Conservation (phyloP, 2,329 filamentous ascomycete genomes). For the Cytospora leucostoma region DNA sequence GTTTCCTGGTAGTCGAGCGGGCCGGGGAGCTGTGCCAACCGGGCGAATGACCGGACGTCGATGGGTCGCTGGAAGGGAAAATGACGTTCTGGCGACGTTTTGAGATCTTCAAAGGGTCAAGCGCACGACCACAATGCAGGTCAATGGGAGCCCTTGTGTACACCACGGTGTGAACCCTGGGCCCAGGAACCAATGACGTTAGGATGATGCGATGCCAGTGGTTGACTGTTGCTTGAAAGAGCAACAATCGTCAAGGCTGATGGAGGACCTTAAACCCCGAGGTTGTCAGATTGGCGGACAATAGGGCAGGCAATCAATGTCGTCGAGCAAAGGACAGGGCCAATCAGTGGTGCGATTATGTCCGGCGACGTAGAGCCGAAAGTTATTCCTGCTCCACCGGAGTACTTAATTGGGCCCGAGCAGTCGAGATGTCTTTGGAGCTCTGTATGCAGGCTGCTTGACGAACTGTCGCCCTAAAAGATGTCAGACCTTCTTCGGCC, state of each 20-base stretch:
- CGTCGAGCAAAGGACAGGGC: background rate
- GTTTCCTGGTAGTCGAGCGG: background rate
- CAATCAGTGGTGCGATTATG: background rate
- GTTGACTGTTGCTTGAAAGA: background rate
- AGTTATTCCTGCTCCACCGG: background rate
- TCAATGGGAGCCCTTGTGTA: background rate
- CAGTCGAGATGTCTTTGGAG: background rate
- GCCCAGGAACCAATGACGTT: background rate
- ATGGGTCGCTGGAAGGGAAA: background rate
- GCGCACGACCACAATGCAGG: conserved; percentile 9
- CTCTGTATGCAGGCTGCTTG: background rate
- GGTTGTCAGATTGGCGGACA: background rate
- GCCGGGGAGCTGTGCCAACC: background rate
- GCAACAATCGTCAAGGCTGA: background rate
- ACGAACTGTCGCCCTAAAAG: background rate
- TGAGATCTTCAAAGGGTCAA: background rate
- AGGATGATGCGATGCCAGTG: background rate
- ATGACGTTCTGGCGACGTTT: conserved; percentile 4
- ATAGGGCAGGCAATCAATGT: background rate
- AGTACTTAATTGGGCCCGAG: background rate
- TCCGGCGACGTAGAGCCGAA: background rate
- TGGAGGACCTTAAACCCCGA: background rate
- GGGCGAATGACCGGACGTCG: background rate
- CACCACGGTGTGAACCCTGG: background rate
- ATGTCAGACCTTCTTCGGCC: background rate